Base-by-base conservation (phyloP, 176 grass and related monocot genomes). In the Eremochloa ophiuroides region DNA sequence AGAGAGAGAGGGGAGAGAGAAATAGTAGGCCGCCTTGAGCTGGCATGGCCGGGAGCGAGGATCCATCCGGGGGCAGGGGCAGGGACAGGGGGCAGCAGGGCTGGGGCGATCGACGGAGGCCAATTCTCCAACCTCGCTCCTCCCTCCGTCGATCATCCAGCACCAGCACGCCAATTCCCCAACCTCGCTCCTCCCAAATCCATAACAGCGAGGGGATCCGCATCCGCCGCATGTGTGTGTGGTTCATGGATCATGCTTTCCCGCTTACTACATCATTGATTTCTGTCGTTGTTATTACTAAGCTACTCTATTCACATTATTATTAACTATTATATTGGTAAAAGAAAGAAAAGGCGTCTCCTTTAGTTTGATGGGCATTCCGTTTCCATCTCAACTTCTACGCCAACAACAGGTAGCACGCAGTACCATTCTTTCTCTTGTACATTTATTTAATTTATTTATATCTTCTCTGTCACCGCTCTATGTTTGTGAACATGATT, bases 331-430 rank as follows among this genome's bases (percentile, higher is more conserved):
- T n/a, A n/a, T n/a, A n/a, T 23, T 27, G 23, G 11, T 76, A 2
- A 3, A 14, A 18, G 9, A 41, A 56, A 27, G 4, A 61, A 61
- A 76, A 34, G 0, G 7, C 0, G n/a, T 35, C 35, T 43, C 17
- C n/a, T 64, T 34, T 11, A 58, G 27, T 82, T 87, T 87, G 63
- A 87, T 82, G 71, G 85, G 85, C 63, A 76, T 87, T 79, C 28
- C 28, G 31, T 66, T 66, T 38, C 61, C 71, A 3, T 82, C 75
- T n/a, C 85, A 82, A 59, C 72, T 82, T 41, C 85, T 76, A 76
- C 30, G 41, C 50, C 85, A 76, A 48, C 76, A 86, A 76, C 22
- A 56, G 53, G 53, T 56, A 56, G 20, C 20, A 55, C 5, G 20
- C 20, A 53, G 71, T 76, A 84, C 6, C 20, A 15, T 2, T 42